Evolutionary conservation across 129 eudicot genomes (phyloP).

Genomic region (Mikania micrantha): DNA sequence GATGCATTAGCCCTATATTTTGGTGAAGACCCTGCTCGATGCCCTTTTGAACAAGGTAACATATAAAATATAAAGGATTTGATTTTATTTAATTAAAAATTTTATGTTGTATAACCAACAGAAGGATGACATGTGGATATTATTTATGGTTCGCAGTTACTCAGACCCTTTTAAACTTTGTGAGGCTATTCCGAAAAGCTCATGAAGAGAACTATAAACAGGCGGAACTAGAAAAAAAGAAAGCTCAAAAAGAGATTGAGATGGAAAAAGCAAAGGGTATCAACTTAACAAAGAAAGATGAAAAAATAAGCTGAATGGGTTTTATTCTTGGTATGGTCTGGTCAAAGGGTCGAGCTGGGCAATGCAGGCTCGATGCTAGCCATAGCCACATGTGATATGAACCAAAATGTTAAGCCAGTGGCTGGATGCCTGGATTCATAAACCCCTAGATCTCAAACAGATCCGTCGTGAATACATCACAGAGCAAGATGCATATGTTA

Average conservation of each 20-base stretch:
- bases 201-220: conserved; percentile 37
- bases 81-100: not conserved
- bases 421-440: no score
- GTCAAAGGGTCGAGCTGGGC: conserved; percentile 3
- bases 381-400: conserved; percentile 23
- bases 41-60: conserved; percentile 98
- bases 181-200: not conserved
- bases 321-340: conserved; percentile 16
- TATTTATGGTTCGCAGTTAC: not conserved
- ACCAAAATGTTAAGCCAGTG: conserved; percentile 4
- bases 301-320: conserved; percentile 25
- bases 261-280: conserved; percentile 72
- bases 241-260: conserved; percentile 84
- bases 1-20: conserved; percentile 91
- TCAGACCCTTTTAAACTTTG: not conserved
- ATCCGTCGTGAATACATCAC: conserved; percentile 22
- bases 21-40: conserved; percentile 90
- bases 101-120: not conserved
- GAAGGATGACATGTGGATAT: not conserved
- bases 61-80: not conserved
- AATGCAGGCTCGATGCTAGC: conserved; percentile 13
- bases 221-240: conserved; percentile 86
- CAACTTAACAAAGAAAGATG: conserved; percentile 44
- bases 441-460: no score
- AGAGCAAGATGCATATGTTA: conserved; percentile 15